These are phyloP conservation scores for Danielia reshetovae DNA, from an alignment of 805 yeast genomes.

Conservation along the genomic window DNA sequence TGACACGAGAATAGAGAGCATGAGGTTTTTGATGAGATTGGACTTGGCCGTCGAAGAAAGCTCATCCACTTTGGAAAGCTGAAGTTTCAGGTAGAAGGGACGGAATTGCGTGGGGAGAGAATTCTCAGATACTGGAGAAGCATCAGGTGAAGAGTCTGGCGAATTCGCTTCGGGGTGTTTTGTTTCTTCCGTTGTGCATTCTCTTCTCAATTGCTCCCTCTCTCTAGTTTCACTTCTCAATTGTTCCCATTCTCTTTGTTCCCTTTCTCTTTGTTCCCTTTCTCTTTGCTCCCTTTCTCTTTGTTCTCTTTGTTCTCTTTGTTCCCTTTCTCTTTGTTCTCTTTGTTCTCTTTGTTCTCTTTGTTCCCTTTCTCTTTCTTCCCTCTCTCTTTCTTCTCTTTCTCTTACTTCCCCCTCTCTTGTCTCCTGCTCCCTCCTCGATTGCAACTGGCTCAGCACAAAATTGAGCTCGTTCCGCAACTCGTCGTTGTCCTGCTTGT, in stretches of 20 bases:
- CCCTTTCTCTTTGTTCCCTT: background rate
- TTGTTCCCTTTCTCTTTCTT: constrained; percentile 8
- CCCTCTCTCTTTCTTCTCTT: constrained; percentile 13
- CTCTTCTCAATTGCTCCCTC: too few species aligned
- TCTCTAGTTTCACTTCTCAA: too few species aligned
- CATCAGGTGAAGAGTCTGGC: background rate
- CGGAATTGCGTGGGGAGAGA: constrained; percentile 20
- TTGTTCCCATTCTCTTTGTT: background rate
- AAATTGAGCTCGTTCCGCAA: constrained; percentile 15
- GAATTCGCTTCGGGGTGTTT: background rate
- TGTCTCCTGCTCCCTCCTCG: constrained; percentile 7
- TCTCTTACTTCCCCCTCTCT: constrained; percentile 12
- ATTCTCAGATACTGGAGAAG: constrained; percentile 12
- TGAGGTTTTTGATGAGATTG: constrained; percentile 29
- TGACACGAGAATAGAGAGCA: constrained; percentile 31
- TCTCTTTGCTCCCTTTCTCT: background rate
- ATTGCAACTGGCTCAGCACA: constrained; percentile 5
- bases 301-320: background rate
- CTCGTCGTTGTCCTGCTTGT: constrained; percentile 15
- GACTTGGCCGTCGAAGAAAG: constrained; percentile 25
- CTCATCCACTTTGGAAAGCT: constrained; percentile 27
- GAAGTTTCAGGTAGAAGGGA: constrained; percentile 22
- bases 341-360: background rate
- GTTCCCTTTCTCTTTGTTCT: background rate
- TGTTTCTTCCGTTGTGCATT: too few species aligned